Conservation (phyloP, 108 stramenopile species). For the Cyclotella cryptica region DNA sequence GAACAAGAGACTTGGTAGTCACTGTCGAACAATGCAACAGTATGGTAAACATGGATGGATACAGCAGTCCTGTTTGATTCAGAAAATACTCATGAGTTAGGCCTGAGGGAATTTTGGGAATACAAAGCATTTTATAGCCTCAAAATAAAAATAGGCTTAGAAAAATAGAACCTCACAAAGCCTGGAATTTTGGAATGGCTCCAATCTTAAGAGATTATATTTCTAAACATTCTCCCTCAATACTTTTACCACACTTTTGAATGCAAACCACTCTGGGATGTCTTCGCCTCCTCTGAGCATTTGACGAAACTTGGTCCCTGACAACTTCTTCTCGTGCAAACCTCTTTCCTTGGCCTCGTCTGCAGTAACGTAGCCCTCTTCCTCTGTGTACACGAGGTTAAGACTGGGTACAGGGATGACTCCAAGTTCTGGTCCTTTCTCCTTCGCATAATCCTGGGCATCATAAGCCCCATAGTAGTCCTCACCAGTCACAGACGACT, state of each 20-base stretch:
- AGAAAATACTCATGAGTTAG: no score
- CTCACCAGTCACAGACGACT: conserved; percentile 94
- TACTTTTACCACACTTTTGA: conserved; percentile 96
- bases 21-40: no score
- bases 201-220: no score
- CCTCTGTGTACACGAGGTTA: conserved; percentile 98
- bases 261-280: conserved; percentile 99
- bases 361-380: conserved; percentile 97
- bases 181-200: no score
- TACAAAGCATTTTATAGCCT: no score
- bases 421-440: conserved; percentile 87
- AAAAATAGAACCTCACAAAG: no score
- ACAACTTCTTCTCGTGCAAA: conserved; percentile 89
- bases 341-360: conserved; percentile 94
- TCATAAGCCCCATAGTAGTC: conserved; percentile 99
- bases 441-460: conserved; percentile 95
- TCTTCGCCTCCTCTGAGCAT: conserved; percentile 99
- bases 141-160: no score
- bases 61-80: no score
- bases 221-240: conserved; percentile 87
- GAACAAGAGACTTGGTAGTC: no score
- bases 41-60: no score
- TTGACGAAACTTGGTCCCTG: conserved; percentile 99
- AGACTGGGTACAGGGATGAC: conserved; percentile 94
- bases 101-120: no score